Evolutionary conservation across 805 yeast species (phyloP), one percentile per base, ranked within the genome.

Genomic region (Metschnikowia kofuensis): DNA sequence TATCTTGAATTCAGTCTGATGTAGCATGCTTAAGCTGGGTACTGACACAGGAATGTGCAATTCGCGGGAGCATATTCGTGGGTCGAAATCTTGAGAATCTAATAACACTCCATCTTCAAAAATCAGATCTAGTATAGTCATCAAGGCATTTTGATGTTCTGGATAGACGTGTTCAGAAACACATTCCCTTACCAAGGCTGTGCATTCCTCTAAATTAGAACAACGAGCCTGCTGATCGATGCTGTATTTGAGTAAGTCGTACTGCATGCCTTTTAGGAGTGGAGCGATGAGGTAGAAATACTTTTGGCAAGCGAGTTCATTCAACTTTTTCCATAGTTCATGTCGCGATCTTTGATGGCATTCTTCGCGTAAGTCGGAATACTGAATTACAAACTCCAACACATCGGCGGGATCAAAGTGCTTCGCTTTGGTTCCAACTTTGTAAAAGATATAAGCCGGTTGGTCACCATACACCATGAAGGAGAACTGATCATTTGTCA

Each of bases 401-500:
- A 65, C 57, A 35, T 77, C 80, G 2, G 65, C 53, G 5, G 60
- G 46, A 1, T 48, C 51, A 11, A 61, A 46, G 6, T 44, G 60
- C 41, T 62, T 57, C 13, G 50, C 42, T 3, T 55, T 50, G 1
- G 71, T 66, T 0, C 51, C 53, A n/a, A 87, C 73, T 46, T 75
- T 72, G 65, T 79, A 88, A 49, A 85, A 80, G 41, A 75, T 78
- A 2, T 80, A 77, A 0, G 83, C 81, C 0, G 89, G 86, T 52
- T 87, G 91, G n/a, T 84, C 90, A 7, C 79, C 79, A 59, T 78
- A 81, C 0, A 87, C 84, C 16, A 85, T 66, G 8, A 79, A 39
- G 9, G 70, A 60, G n/a, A 49, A 42, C 1, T 49, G 34, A 0
- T 57, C 56, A 0, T 69, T 14, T 66, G 68, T 13, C 7, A 43